A percentile compares a stretch with the other conserved stretches of the same genome.
These are phyloP conservation scores for Aleurites moluccanus DNA, from an alignment of 441 rosid genomes.

Conservation along the genomic window DNA sequence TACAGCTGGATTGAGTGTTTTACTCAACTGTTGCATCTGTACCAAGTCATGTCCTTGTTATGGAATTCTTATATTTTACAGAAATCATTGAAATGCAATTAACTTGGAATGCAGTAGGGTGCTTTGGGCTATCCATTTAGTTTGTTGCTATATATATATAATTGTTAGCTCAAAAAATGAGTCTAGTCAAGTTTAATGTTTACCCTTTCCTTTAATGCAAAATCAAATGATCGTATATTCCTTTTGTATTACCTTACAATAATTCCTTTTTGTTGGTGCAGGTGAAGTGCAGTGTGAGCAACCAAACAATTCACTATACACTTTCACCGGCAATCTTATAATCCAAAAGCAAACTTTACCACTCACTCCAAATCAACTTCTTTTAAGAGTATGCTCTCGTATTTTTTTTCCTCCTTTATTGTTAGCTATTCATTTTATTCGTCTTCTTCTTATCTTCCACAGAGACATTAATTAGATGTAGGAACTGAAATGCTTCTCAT, in stretches of 20 bases:
- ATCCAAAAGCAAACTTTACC: slow-evolving; percentile 85
- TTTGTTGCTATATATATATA: neutral
- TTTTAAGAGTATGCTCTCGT: slow-evolving; percentile 69
- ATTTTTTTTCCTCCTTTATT: slow-evolving; percentile 16
- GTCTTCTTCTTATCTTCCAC: slow-evolving; percentile 20
- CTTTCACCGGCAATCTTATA: slow-evolving; percentile 96
- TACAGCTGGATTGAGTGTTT: neutral
- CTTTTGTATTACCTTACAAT: slow-evolving; percentile 12
- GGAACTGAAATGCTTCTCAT: slow-evolving; percentile 14
- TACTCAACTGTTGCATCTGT: neutral
- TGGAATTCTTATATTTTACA: neutral
- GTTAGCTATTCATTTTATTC: slow-evolving; percentile 24
- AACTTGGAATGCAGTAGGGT: neutral
- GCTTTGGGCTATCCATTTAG: neutral
- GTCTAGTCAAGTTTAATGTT: slow-evolving; percentile 8
- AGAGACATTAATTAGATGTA: slow-evolving; percentile 17
- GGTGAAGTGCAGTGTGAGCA: slow-evolving; percentile 99
- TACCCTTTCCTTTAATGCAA: slow-evolving; percentile 6
- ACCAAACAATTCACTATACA: slow-evolving; percentile 95
- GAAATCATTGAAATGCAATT: neutral
- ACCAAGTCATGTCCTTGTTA: neutral
- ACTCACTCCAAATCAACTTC: slow-evolving; percentile 92
- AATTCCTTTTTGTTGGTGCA: slow-evolving; percentile 41
- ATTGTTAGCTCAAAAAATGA: neutral
- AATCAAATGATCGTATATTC: neutral